Evolutionary conservation across 768 basidiomycete species (phyloP).

Genomic region (Kwoniella dendrophila): DNA sequence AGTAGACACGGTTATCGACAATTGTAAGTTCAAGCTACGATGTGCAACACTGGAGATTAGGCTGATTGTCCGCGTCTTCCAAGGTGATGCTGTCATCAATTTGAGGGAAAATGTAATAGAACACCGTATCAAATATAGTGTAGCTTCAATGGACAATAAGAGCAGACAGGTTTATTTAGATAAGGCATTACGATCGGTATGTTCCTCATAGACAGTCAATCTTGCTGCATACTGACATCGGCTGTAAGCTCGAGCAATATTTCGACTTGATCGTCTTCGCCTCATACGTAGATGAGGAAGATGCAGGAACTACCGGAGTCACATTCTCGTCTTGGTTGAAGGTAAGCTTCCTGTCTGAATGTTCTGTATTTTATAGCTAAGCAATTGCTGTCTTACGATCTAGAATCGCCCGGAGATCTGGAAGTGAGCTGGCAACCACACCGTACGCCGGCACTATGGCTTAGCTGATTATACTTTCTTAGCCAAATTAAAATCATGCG

Average conservation of each 20-base stretch:
- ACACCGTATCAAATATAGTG: conserved; percentile 80
- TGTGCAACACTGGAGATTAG: not conserved
- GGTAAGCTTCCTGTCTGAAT: conserved; percentile 57
- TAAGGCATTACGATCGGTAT: conserved; percentile 44
- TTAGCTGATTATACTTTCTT: conserved; percentile 1
- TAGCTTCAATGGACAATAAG: conserved; percentile 70
- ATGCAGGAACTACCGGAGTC: conserved; percentile 61
- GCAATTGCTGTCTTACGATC: not conserved
- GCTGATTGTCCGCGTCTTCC: conserved; percentile 10
- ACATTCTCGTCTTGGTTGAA: conserved; percentile 86
- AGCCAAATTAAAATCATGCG: conserved; percentile 87
- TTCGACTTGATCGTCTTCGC: conserved; percentile 95
- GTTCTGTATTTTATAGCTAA: not conserved
- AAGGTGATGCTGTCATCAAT: conserved; percentile 92
- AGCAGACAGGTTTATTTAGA: conserved; percentile 57
- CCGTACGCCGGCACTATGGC: not conserved
- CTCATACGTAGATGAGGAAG: conserved; percentile 73
- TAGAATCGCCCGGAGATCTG: conserved; percentile 84
- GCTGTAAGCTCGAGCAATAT: conserved; percentile 54
- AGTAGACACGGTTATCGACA: conserved; percentile 87
- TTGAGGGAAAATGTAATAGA: conserved; percentile 84
- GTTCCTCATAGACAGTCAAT: conserved; percentile 13
- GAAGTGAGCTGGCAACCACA: conserved; percentile 69
- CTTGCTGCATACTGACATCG: not conserved
- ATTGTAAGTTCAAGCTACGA: conserved; percentile 62